Evolutionary conservation across 176 grass and related monocot genomes (phyloP).

Genomic region (Luzula sylvatica): DNA sequence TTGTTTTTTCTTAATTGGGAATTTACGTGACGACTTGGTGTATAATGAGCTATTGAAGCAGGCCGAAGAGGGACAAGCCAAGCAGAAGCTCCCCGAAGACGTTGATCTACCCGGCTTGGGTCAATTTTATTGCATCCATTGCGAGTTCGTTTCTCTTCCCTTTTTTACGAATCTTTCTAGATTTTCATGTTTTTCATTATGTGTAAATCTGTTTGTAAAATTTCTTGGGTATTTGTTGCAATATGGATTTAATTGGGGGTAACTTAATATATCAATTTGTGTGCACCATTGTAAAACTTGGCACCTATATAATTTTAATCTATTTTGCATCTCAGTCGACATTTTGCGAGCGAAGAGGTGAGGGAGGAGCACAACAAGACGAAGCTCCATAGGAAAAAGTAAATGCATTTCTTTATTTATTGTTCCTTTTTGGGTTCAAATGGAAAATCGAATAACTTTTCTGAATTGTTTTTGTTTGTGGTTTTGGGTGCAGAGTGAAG

Average conservation of each 20-base stretch:
- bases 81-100: constrained; percentile 52
- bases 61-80: constrained; percentile 33
- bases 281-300: neutral
- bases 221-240: neutral
- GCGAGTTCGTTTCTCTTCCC: constrained; percentile 48
- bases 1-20: neutral
- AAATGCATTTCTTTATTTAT: neutral
- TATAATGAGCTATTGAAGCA: constrained; percentile 82
- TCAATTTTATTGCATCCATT: constrained; percentile 94
- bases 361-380: constrained; percentile 70
- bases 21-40: constrained; percentile 58
- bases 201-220: neutral
- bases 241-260: neutral
- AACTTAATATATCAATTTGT: no score
- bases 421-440: neutral
- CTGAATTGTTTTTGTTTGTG: neutral
- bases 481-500: constrained; percentile 44
- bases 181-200: neutral
- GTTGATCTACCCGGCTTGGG: constrained; percentile 88
- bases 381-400: constrained; percentile 95
- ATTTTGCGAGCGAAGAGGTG: constrained; percentile 59
- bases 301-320: neutral
- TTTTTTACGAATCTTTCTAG: neutral
- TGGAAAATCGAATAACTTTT: no score
- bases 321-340: constrained; percentile 44